Evolutionary conservation across 148 eudicot species (phyloP).

Genomic region (Rhododendron griersonianum): DNA sequence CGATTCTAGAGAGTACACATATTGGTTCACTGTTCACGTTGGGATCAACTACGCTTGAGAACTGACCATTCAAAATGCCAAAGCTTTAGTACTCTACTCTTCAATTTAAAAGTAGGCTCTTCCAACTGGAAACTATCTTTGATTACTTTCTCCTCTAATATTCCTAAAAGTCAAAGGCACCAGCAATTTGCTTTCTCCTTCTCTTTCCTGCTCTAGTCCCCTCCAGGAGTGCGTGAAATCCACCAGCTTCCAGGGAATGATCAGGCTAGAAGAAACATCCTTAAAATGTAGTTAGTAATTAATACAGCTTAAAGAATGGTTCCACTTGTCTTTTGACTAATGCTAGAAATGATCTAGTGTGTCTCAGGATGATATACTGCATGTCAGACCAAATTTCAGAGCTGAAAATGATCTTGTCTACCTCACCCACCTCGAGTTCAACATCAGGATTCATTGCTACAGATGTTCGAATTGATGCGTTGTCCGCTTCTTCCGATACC

Average conservation of each 20-base stretch:
- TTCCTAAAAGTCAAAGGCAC: not conserved
- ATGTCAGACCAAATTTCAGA: constrained; percentile 94
- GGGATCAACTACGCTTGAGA: not conserved
- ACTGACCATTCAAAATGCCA: not conserved
- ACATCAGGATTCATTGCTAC: constrained; percentile 51
- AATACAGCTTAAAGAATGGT: constrained; percentile 14
- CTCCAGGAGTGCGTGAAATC: not conserved
- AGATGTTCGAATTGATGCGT: constrained; percentile 52
- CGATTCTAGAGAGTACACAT: not conserved
- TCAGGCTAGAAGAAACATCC: not conserved
- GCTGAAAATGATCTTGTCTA: constrained; percentile 81
- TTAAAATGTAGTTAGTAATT: not conserved
- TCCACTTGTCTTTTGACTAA: constrained; percentile 48
- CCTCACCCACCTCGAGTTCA: constrained; percentile 60
- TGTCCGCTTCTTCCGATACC: constrained; percentile 67
- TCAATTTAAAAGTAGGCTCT: not conserved
- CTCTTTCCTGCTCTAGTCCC: constrained; percentile 2
- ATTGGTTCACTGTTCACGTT: not conserved
- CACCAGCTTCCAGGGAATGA: not conserved
- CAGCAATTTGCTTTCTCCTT: not conserved
- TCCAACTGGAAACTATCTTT: not conserved
- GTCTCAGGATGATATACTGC: constrained; percentile 97
- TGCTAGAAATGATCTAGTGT: constrained; percentile 74
- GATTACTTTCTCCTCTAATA: not conserved
- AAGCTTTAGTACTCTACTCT: not conserved